Conservation (phyloP, 106 monocot genomes). For the Gastrodia elata region DNA sequence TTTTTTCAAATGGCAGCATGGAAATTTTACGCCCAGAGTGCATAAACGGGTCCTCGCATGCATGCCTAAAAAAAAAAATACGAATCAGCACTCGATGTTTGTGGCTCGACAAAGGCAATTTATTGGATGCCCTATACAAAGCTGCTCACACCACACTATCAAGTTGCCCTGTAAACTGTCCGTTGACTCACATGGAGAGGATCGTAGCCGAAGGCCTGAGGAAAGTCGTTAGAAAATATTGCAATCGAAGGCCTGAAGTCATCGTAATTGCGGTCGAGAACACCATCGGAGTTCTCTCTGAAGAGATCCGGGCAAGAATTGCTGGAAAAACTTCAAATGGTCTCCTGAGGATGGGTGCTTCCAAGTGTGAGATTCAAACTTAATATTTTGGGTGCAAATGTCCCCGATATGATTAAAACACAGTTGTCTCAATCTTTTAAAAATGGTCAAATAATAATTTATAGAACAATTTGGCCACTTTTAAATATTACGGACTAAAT, state of each 20-base stretch:
- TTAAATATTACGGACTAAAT: too few relatives aligned
- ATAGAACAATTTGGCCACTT: too few relatives aligned
- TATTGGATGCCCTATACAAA: constrained; percentile 89
- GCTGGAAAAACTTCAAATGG: constrained; percentile 39
- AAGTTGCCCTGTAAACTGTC: constrained; percentile 86
- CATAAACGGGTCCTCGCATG: constrained; percentile 49
- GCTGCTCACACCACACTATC: constrained; percentile 88
- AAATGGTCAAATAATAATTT: too few relatives aligned
- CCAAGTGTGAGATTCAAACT: neutral
- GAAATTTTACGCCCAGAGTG: constrained; percentile 46
- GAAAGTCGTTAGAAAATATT: constrained; percentile 89
- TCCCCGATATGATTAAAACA: too few relatives aligned
- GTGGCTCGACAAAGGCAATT: constrained; percentile 96
- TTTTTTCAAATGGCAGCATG: constrained; percentile 45
- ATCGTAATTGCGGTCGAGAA: constrained; percentile 83
- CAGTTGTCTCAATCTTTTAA: too few relatives aligned
- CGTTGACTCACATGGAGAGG: constrained; percentile 81
- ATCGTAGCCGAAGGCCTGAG: constrained; percentile 85
- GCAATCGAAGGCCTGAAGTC: constrained; percentile 89
- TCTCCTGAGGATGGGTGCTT: constrained; percentile 17
- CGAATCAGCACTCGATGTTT: constrained; percentile 82
- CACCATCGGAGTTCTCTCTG: constrained; percentile 41
- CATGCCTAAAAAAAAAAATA: constrained; percentile 70
- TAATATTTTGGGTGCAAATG: neutral
- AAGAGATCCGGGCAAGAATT: constrained; percentile 40